A percentile compares a stretch with the other conserved stretches of the same genome.
Evolutionary conservation across 2,329 filamentous ascomycete genomes (phyloP).

Genomic region (Macrophomina phaseolina): DNA sequence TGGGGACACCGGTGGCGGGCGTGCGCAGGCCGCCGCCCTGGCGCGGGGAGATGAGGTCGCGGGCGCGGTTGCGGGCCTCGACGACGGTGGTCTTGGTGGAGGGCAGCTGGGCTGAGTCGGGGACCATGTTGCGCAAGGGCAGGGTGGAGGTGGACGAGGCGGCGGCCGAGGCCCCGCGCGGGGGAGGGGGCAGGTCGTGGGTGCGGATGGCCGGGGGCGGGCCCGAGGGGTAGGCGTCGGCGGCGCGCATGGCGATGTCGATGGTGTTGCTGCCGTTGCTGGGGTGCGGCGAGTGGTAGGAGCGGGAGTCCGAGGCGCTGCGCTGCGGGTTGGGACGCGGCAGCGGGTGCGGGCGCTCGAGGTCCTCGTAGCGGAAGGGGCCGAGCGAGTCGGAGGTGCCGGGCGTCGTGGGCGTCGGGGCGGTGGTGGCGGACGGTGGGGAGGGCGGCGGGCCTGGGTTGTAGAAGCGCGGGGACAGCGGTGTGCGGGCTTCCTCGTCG

Average conservation of each 20-base stretch:
- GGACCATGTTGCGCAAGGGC: slow-evolving; percentile 42
- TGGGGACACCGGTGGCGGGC: slow-evolving; percentile 61
- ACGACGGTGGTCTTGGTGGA: slow-evolving; percentile 53
- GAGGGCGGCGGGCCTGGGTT: slow-evolving; percentile 60
- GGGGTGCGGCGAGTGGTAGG: slow-evolving; percentile 8
- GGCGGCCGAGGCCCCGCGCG: slow-evolving; percentile 26
- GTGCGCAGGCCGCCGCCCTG: slow-evolving; percentile 46
- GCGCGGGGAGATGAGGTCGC: slow-evolving; percentile 6
- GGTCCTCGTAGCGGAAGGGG: slow-evolving; percentile 39
- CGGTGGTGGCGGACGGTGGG: slow-evolving; percentile 39
- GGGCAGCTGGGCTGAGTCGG: slow-evolving; percentile 35
- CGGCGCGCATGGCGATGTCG: slow-evolving; percentile 23
- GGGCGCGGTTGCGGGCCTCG: slow-evolving; percentile 33
- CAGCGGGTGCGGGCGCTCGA: slow-evolving; percentile 38
- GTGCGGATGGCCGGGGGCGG: slow-evolving; percentile 20
- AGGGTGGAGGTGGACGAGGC: slow-evolving; percentile 36
- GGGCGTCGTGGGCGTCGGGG: slow-evolving; percentile 36
- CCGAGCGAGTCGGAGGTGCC: slow-evolving; percentile 38
- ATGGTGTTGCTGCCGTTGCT: slow-evolving; percentile 25
- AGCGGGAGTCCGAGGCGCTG: slow-evolving; percentile 5
- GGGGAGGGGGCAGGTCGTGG: background rate
- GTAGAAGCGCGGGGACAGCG: slow-evolving; percentile 63
- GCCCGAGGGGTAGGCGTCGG: slow-evolving; percentile 1
- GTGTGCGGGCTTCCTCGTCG: slow-evolving; percentile 56
- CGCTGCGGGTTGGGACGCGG: slow-evolving; percentile 44